Base-by-base conservation (phyloP, 257 asterid species). In the Verbascum thapsus region DNA sequence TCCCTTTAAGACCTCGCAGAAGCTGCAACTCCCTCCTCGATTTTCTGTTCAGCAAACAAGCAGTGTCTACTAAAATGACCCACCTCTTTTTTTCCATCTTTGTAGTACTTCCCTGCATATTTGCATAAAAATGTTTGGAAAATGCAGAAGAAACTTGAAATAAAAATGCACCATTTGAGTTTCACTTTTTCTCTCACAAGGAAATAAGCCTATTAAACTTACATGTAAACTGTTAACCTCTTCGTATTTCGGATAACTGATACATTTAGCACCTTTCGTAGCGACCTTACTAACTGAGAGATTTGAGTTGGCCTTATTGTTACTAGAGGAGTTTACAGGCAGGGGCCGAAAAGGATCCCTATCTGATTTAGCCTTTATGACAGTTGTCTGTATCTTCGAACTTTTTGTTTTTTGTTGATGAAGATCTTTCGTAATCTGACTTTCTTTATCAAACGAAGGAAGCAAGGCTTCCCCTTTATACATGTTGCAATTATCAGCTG, bases 1-100 rank as follows among this genome's bases (percentile, higher is more conserved):
- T 91, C 62, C 87, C 80, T 37, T 72, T 81, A 47, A 91, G 85
- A 68, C 96, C 95, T 67, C 80, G 75, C 87, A 91, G 43, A 10
- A 88, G 91, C 79, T 85, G 88, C 77, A 91, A 68, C 51, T 85
- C 90, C 69, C 76, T 83, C 78, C 95, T 86, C 2, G 96, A 86
- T 58, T 80, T 85, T 70, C 73, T 80, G 79, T 77, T 77, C 70
- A 91, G 81, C 81, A 91, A 72, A 70, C 79, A 73, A 48, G 76
- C 77, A 49, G 88, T 78, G 73, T 88, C 98, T 41, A 78, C 95
- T 57, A 86, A 76, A 77, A 88, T 83, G 59, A 73, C 78, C 96
- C 96, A 91, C 55, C 39, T 77, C 41, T 72, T n/a, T n/a, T n/a
- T 80, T 10, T 74, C 80, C 79, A 42, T 71, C 76, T 66, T 69